Percentiles rank a stretch among this genome's conserved stretches.
These are phyloP conservation scores for Hypoxylon sp. DNA, from an alignment of 2,329 filamentous ascomycete genomes.

Conservation along the genomic window DNA sequence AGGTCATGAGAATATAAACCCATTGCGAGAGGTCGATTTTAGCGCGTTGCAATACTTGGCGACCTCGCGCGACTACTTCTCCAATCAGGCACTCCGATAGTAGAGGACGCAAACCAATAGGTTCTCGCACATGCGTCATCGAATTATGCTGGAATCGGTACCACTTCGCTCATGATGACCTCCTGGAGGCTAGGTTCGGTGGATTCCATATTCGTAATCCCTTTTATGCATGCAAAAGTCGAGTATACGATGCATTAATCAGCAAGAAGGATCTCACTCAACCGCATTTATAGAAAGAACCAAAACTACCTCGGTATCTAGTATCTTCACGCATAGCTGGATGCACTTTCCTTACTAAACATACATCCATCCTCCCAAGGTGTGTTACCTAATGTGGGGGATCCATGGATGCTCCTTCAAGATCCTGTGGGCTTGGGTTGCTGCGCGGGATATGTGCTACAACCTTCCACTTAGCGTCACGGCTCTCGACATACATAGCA, in stretches of 20 bases:
- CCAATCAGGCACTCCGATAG: conserved; percentile 22
- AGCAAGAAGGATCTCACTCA: neutral
- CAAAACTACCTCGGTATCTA: neutral
- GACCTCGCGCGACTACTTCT: conserved; percentile 19
- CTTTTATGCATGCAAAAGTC: neutral
- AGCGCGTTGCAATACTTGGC: conserved; percentile 14
- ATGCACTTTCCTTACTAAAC: conserved; percentile 13
- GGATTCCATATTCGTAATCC: neutral
- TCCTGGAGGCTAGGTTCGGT: neutral
- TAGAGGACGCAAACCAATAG: neutral
- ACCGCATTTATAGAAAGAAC: neutral
- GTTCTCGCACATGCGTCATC: neutral
- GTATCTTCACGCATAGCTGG: neutral
- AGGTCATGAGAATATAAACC: conserved; percentile 2
- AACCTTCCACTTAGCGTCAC: conserved; percentile 14
- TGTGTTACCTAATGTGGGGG: conserved; percentile 15
- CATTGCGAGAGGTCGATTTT: conserved; percentile 12
- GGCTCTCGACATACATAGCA: conserved; percentile 6
- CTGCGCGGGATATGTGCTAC: conserved; percentile 29
- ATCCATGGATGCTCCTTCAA: conserved; percentile 9
- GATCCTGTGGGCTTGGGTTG: conserved; percentile 21
- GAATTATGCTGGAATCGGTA: neutral
- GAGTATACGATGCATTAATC: conserved; percentile 3
- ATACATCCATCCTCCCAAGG: neutral
- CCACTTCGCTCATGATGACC: neutral